Base-by-base conservation (phyloP, 2,329 filamentous ascomycete species). In the Fonsecaea nubica region DNA sequence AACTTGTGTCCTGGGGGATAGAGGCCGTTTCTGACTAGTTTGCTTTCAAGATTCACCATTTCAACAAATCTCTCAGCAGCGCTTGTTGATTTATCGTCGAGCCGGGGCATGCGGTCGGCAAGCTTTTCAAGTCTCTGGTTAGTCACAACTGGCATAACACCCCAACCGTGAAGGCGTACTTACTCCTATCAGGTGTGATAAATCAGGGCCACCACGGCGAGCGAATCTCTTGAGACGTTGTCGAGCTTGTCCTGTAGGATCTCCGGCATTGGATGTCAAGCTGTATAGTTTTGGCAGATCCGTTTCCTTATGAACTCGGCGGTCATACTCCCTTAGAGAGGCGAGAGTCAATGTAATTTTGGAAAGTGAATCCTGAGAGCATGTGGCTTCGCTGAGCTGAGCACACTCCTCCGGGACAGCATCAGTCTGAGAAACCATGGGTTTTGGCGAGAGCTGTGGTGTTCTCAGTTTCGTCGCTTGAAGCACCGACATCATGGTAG, bases 141-240 rank as follows among this genome's bases (percentile, higher is more conserved):
- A 42, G 40, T 42, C 40, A 42, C 4, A n/a, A 8, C 15, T 42
- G 68, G 59, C 77, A 75, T 50, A 25, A 81, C 68, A 21, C 61
- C 62, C 67, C 76, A 40, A 56, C 10, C 9, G 50, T 55, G 12
- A n/a, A 56, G 45, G 25, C 25, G 25, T 25, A 68, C 67, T 58
- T 63, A 69, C 67, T 50, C 65, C 67, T 62, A 65, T 21, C 55
- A 69, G 38, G 48, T 65, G 53, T 9, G 61, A 62, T 25, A 69
- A 48, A 33, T 53, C 53, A 30, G 65, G 67, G 25, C 64, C 64
- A 33, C 67, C 67, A 15, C 48, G 57, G 9, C 58, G 64, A 33
- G 67, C 52, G 35, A 69, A 67, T 40, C 57, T 53, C 58, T 67
- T 64, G 15, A 67, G 63, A 15, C 32, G 32, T 35, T 56, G 56